These are phyloP conservation scores for Pistacia vera DNA, from an alignment of 345 rosid species.

Conservation along the genomic window DNA sequence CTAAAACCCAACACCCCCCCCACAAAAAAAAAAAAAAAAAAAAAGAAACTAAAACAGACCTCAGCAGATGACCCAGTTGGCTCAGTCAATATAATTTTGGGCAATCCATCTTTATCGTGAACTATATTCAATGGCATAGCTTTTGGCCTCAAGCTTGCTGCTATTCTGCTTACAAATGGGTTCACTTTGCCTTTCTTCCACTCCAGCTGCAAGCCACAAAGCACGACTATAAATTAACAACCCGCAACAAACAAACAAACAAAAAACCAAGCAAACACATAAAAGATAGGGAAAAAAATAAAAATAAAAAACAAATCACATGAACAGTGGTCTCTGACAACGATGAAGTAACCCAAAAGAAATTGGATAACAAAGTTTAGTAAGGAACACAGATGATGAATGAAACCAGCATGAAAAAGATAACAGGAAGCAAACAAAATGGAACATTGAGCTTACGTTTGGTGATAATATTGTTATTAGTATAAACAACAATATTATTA, in stretches of 20 bases:
- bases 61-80: slow-evolving; percentile 84
- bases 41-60: slow-evolving; percentile 37
- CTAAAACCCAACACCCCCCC: background rate
- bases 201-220: slow-evolving; percentile 50
- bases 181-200: slow-evolving; percentile 61
- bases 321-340: background rate
- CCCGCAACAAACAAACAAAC: background rate
- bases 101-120: slow-evolving; percentile 63
- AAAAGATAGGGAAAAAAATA: background rate
- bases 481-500: background rate
- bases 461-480: slow-evolving; percentile 13
- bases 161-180: slow-evolving; percentile 60
- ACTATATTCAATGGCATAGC: slow-evolving; percentile 72
- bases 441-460: slow-evolving; percentile 43
- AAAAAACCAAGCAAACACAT: slow-evolving; percentile 18
- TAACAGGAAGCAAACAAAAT: background rate
- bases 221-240: background rate
- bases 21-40: background rate
- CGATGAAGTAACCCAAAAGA: background rate
- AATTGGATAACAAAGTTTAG: background rate
- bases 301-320: background rate
- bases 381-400: slow-evolving; percentile 5
- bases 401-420: background rate
- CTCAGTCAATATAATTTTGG: slow-evolving; percentile 71
- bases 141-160: slow-evolving; percentile 43